Base-by-base conservation (phyloP, 2,329 filamentous ascomycete species). In the Sordariomycetes sp. region DNA sequence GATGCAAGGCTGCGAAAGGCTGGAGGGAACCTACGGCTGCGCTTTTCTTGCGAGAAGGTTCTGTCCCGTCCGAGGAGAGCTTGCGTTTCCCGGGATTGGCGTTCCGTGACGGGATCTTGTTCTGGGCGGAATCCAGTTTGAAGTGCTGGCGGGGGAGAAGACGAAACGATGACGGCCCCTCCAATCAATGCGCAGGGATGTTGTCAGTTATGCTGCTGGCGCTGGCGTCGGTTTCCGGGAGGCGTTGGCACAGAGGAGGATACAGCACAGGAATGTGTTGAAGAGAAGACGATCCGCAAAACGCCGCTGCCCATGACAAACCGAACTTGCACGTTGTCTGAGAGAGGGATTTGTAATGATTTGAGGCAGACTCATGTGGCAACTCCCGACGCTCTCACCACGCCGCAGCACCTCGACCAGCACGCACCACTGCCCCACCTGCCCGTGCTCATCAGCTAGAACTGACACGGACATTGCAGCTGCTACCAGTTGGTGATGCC, bases 41-140 rank as follows among this genome's bases (percentile, higher is more conserved):
- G 70, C 69, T 79, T 74, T 76, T 78, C 74, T 85, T 85, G 55
- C 75, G 74, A 70, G 77, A 77, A 66, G 77, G 76, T 70, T 76
- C 73, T 71, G 75, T 71, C 69, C 83, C 81, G 75, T 79, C 80
- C 74, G 76, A 74, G 64, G 83, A 86, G 66, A 83, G 74, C 74
- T 83, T 87, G 73, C 83, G 82, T 77, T 87, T 87, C 78, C 81
- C 82, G 80, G 81, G 79, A 72, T 81, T 81, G 76, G 71, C 74
- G 67, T 65, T 58, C 60, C 64, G 60, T 63, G 60, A 46, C 8
- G n/a, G 18, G 34, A 52, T 28, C 20, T 20, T 24, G 25, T 14
- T 24, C 24, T 20, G 37, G 50, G 28, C 43, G 34, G 32, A 46
- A 54, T 58, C 51, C 35, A 55, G 54, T 54, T 24, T 37, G 53